Base-by-base conservation (phyloP, 768 basidiomycete genomes). In the Mycena crocata region DNA sequence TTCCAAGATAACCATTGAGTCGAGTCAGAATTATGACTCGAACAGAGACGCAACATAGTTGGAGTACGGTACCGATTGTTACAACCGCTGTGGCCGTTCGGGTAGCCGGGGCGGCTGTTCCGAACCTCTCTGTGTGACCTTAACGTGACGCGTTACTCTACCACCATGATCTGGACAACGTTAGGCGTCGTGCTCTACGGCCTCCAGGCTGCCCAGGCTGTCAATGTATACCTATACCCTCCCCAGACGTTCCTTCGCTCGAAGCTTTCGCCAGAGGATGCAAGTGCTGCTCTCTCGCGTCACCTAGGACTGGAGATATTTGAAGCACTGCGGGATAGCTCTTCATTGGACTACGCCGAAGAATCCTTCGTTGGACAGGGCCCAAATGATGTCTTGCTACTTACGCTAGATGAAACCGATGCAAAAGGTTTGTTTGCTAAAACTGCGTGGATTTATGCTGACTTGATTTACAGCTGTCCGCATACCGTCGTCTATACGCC, bases 291-390 rank as follows among this genome's bases (percentile, higher is more conserved):
- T 8, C 80, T 94, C 34, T 86, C 91, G 23, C 86, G 85, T 57
- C 91, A 93, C 75, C 84, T 93, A 14, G 88, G 89, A n/a, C 83
- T 93, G 7, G 92, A 93, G 71, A 78, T 78, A 23, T 89, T 89
- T 69, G 90, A 91, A 72, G 78, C 81, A 28, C 75, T 88, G 31
- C 77, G 70, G 57, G 80, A 81, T 64, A 74, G 78, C 56, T 79
- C 79, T 35, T 67, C 75, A 31, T 58, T 71, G 66, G 51, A 66
- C 35, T 72, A 77, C 62, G 73, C 70, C 39, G 83, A 86, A 51
- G 79, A 83, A 46, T 42, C 76, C 3, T 89, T 93, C 69, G 86
- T 93, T 23, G 91, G 87, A 49, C 75, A 85, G 62, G 90, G 88
- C 0, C 54, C 77, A 26, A 82, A 74, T 31, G 86, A 83, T 74